Percentiles rank a stretch among this genome's conserved stretches.
phyloP scores from a whole-genome alignment of 1,139 yeast genomes.

The Taphrina confusa region DNA sequence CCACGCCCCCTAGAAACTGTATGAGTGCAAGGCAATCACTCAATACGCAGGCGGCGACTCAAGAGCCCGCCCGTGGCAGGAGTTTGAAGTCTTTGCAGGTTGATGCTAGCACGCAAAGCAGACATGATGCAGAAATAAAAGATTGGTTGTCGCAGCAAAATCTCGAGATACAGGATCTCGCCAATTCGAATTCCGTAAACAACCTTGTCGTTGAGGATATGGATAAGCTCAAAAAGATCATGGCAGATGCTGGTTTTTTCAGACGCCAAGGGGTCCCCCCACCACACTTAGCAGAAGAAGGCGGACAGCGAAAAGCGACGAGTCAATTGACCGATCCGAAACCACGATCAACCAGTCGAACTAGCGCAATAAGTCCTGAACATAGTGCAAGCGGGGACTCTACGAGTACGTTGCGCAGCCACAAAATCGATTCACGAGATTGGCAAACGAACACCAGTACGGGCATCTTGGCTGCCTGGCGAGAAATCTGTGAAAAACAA shows the following conservation, averaged over 20 bases:
- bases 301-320: not conserved
- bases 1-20: constrained; percentile 10
- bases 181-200: not conserved
- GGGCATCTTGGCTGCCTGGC: constrained; percentile 37
- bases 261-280: constrained; percentile 15
- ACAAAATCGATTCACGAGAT: constrained; percentile 18
- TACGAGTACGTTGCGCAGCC: not conserved
- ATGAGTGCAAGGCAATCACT: not conserved
- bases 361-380: not conserved
- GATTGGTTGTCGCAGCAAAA: constrained; percentile 10
- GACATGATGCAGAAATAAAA: constrained; percentile 18
- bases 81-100: constrained; percentile 10
- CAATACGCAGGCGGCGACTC: not conserved
- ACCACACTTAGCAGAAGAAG: not conserved
- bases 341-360: not conserved
- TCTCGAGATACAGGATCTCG: not conserved
- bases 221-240: not conserved
- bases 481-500: constrained; percentile 28
- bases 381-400: not conserved
- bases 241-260: constrained; percentile 13
- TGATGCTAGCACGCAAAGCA: constrained; percentile 7
- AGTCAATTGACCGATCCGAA: not conserved
- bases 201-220: not conserved
- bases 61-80: not conserved
- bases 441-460: constrained; percentile 35